Conservation (phyloP, 768 basidiomycete species). For the Sporobolomyces phaffii region DNA sequence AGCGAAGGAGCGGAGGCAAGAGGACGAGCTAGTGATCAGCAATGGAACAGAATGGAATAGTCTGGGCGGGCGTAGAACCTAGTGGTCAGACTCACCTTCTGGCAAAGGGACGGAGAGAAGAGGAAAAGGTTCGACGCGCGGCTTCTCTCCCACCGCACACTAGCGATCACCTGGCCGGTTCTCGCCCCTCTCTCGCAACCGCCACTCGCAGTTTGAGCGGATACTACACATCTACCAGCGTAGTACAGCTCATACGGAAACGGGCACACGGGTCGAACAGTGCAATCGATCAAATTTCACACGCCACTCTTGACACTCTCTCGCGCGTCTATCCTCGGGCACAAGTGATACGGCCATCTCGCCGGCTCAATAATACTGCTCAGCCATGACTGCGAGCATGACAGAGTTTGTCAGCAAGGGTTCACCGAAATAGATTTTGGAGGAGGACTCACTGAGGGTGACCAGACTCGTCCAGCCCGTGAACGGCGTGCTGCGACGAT, state of each 20-base stretch:
- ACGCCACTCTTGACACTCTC: no score
- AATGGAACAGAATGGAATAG: not conserved
- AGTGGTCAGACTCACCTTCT: conserved; percentile 8
- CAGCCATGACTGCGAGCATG: conserved; percentile 37
- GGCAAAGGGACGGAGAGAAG: conserved; percentile 10
- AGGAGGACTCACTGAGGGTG: conserved; percentile 36
- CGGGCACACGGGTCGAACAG: no score
- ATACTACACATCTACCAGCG: no score
- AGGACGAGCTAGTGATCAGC: not conserved
- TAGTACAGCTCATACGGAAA: no score
- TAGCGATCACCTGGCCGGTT: no score
- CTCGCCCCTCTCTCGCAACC: not conserved
- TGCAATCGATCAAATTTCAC: no score
- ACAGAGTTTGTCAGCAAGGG: no score
- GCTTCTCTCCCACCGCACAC: no score
- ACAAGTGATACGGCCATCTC: no score
- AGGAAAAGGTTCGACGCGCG: not conserved
- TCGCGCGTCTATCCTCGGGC: no score
- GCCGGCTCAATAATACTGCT: conserved; percentile 38
- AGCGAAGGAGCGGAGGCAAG: not conserved
- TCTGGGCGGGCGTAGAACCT: not conserved
- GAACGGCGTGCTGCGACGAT: conserved; percentile 72
- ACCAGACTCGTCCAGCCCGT: conserved; percentile 82
- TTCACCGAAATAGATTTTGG: no score
- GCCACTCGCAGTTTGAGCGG: no score